Evolutionary conservation across 371 early-diverging fungal genomes (phyloP), one percentile per base, ranked within the genome.

Genomic region (Lichtheimia hyalospora): DNA sequence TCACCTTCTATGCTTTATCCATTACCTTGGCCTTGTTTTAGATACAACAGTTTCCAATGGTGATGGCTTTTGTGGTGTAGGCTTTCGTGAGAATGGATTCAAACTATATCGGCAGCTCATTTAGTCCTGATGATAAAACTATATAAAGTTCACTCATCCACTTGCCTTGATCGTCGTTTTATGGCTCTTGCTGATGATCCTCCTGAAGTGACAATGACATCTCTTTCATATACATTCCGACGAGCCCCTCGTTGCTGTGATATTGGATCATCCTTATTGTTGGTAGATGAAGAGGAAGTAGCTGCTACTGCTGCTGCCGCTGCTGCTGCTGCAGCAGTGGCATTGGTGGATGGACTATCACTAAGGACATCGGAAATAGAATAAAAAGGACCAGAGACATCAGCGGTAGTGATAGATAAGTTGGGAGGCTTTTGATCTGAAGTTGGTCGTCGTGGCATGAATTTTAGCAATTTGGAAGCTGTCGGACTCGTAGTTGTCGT

Each of bases 11-110:
- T 34, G 10, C 34, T 8, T 34, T n/a, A 21, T 46, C 12, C 16
- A 27, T 48, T 72, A 78, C 79, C 73, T 71, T 49, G 81, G 81
- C 5, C 81, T 67, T 41, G 81, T 81, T 52, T 77, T 81, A 24
- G 81, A 81, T 24, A 81, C 57, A 0, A 74, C 76, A 7, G 75
- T 43, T 64, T 81, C 81, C 24, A 81, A 50, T 8, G 78, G 69
- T 10, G 80, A 71, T 7, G 80, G 80, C 24, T 74, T 76, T 16
- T 69, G 71, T 18, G 46, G 71, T 13, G 61, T 53, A 40, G 57
- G 23, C 61, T 66, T 72, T 52, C 77, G 60, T 34, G 63, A 68
- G 25, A 79, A 79, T 2, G 69, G 70, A 57, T 76, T 79, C 27
- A 74, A 54, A 14, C 77, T 79, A 61, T 34, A 34, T 34, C 10